A percentile compares a stretch with the other conserved stretches of the same genome.
Evolutionary conservation across 2,329 filamentous ascomycete genomes (phyloP).

Genomic region (Fusarium sp.): DNA sequence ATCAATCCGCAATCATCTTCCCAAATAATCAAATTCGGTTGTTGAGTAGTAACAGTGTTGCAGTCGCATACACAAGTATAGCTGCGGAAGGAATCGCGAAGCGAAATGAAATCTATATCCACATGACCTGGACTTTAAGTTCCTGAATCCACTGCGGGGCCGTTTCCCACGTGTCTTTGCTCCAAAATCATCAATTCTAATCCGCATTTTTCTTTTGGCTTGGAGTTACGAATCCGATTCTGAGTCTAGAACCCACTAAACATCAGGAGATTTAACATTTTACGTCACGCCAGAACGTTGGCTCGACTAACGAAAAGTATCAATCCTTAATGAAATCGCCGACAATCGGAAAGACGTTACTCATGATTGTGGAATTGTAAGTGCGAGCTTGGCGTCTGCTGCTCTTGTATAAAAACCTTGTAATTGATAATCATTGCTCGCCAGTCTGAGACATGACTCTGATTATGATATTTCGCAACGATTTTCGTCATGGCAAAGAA

Average conservation of each 20-base stretch:
- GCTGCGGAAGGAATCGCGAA: too few relatives aligned
- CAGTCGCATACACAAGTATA: too few relatives aligned
- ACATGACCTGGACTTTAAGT: constrained; percentile 1
- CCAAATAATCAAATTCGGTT: too few relatives aligned
- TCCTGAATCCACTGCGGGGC: constrained; percentile 6
- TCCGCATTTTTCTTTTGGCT: constrained; percentile 1
- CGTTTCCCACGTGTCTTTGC: constrained; percentile 5
- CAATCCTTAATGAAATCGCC: neutral
- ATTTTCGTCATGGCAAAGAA: too few relatives aligned
- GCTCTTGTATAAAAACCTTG: too few relatives aligned
- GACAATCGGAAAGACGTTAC: neutral
- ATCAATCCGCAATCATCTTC: neutral
- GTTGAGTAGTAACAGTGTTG: neutral
- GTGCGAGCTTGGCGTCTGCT: too few relatives aligned
- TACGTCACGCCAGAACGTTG: constrained; percentile 17
- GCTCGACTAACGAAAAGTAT: neutral
- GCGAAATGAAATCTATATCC: too few relatives aligned
- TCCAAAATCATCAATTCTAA: neutral
- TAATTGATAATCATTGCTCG: too few relatives aligned
- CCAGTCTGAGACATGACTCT: too few relatives aligned
- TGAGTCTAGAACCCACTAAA: constrained; percentile 7
- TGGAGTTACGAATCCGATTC: neutral
- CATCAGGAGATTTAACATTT: constrained; percentile 17
- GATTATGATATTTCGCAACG: too few relatives aligned
- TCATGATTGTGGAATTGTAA: neutral